Evolutionary conservation across 1,284 basidiomycete genomes (phyloP).

Genomic region (Macrocystidia cucumis): DNA sequence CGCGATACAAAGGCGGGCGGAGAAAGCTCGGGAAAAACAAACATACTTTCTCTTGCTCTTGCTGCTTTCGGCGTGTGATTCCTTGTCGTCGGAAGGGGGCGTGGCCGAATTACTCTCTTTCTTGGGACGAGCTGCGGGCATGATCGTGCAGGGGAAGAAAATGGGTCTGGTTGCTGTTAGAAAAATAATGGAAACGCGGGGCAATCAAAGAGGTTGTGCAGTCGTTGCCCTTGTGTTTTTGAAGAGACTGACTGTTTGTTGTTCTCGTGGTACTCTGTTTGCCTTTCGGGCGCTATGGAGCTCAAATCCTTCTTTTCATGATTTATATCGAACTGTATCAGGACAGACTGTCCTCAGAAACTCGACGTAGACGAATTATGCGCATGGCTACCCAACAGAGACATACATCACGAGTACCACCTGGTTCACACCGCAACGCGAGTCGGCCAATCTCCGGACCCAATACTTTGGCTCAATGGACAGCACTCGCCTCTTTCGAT

Average conservation of each 20-base stretch:
- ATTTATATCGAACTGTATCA: conserved; percentile 30
- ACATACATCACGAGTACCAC: conserved; percentile 29
- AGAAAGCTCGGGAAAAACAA: conserved; percentile 32
- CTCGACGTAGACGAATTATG: conserved; percentile 16
- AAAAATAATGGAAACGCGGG: conserved; percentile 21
- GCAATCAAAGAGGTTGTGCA: conserved; percentile 16
- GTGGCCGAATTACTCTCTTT: conserved; percentile 54
- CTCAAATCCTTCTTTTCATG: conserved; percentile 23
- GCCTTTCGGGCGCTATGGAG: conserved; percentile 28
- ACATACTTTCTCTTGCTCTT: conserved; percentile 68
- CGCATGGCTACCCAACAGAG: conserved; percentile 25
- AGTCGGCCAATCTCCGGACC: conserved; percentile 31
- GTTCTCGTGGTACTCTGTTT: conserved; percentile 29
- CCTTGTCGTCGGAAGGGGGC: conserved; percentile 59
- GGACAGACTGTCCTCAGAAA: conserved; percentile 18
- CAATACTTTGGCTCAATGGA: conserved; percentile 11
- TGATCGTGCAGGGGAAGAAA: conserved; percentile 30
- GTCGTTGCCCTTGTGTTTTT: conserved; percentile 21
- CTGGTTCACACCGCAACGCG: conserved; percentile 18
- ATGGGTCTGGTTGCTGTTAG: conserved; percentile 19
- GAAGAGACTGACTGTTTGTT: conserved; percentile 26
- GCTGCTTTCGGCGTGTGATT: conserved; percentile 50
- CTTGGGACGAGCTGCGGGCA: conserved; percentile 62
- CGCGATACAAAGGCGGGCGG: conserved; percentile 25
- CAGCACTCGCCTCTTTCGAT: conserved; percentile 17